Evolutionary conservation across 192 early-diverging fungal genomes (phyloP).

Genomic region (Lobosporangium transversale): DNA sequence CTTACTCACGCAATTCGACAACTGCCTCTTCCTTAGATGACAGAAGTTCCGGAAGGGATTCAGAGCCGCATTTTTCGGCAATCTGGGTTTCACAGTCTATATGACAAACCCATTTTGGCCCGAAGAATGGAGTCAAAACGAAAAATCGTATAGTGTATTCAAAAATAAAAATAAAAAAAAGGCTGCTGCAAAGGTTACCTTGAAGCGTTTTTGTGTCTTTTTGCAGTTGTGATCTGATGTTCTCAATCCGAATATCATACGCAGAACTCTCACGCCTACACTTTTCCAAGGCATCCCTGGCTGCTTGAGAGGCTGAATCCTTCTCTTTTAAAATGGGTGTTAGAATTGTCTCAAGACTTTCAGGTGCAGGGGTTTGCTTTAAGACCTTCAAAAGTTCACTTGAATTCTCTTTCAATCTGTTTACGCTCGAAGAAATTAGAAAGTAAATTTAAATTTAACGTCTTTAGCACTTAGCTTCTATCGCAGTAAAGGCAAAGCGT

Average conservation of each 20-base stretch:
- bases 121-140: too few relatives aligned
- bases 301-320: constrained; percentile 47
- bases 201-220: constrained; percentile 32
- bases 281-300: constrained; percentile 34
- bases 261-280: constrained; percentile 17
- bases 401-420: too few relatives aligned
- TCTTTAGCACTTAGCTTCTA: too few relatives aligned
- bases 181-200: constrained; percentile 49
- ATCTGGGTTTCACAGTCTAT: constrained; percentile 20
- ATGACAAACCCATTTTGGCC: too few relatives aligned
- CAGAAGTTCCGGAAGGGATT: constrained; percentile 19
- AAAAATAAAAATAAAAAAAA: neutral
- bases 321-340: constrained; percentile 56
- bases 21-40: constrained; percentile 44
- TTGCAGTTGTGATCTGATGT: constrained; percentile 8
- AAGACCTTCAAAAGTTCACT: constrained; percentile 5
- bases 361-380: constrained; percentile 4
- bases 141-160: neutral
- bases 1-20: constrained; percentile 59
- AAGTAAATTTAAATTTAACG: too few relatives aligned
- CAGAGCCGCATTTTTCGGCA: constrained; percentile 12
- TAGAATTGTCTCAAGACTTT: constrained; percentile 36
- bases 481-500: too few relatives aligned
- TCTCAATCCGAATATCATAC: constrained; percentile 18
- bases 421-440: too few relatives aligned